These are phyloP conservation scores for Coprinopsis sp. DNA, from an alignment of 768 basidiomycete genomes.

Conservation along the genomic window DNA sequence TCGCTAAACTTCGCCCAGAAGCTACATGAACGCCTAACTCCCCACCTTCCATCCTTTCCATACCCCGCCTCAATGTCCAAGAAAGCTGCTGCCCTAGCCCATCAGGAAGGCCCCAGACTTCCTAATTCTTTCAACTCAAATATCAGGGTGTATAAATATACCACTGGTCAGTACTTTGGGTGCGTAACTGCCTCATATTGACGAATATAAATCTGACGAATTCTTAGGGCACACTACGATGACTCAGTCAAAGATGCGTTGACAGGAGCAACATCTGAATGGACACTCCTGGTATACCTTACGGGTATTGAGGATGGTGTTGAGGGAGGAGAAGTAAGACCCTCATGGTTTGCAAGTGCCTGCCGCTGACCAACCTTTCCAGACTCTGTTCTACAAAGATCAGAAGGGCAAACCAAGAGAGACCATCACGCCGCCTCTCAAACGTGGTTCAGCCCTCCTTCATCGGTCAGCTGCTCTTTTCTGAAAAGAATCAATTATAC, in stretches of 20 bases:
- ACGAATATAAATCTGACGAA: background rate
- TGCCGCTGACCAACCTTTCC: background rate
- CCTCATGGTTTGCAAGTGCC: background rate
- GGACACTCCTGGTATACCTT: slow-evolving; percentile 73
- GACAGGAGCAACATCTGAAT: slow-evolving; percentile 65
- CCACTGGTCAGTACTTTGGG: slow-evolving; percentile 62
- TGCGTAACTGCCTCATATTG: slow-evolving; percentile 15
- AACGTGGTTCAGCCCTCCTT: slow-evolving; percentile 59
- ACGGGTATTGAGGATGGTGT: slow-evolving; percentile 71
- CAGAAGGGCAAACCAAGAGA: slow-evolving; percentile 45
- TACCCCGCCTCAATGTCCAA: slow-evolving; percentile 34
- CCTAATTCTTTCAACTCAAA: slow-evolving; percentile 68
- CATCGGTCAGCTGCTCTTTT: slow-evolving; percentile 44
- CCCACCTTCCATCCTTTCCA: slow-evolving; percentile 56
- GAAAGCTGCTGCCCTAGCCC: slow-evolving; percentile 21
- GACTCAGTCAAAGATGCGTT: slow-evolving; percentile 57
- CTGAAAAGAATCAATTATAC: background rate
- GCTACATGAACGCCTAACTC: slow-evolving; percentile 44
- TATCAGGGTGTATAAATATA: slow-evolving; percentile 70
- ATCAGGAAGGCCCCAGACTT: slow-evolving; percentile 23
- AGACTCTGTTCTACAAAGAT: slow-evolving; percentile 71
- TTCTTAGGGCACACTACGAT: slow-evolving; percentile 60
- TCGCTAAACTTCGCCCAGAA: slow-evolving; percentile 54
- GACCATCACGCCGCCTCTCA: slow-evolving; percentile 48
- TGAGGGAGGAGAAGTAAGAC: slow-evolving; percentile 58